These are phyloP conservation scores for Rhododendron williamsianum DNA, from an alignment of 148 eudicot genomes.

Conservation along the genomic window DNA sequence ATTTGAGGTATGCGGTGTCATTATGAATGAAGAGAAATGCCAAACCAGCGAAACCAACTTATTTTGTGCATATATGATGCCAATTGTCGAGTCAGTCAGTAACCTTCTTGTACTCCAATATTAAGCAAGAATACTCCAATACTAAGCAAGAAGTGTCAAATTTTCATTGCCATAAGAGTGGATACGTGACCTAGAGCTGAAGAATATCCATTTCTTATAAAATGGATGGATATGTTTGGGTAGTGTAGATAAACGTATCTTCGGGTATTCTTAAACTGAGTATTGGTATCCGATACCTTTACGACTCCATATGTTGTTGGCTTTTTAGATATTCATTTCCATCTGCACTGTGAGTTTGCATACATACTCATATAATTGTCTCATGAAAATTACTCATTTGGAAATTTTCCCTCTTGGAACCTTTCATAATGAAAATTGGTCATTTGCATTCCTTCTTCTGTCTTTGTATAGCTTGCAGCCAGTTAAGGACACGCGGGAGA, in stretches of 20 bases:
- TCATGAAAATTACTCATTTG: neutral
- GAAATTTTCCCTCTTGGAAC: neutral
- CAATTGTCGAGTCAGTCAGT: neutral
- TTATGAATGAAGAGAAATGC: neutral
- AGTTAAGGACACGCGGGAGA: conserved; percentile 90
- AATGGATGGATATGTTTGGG: neutral
- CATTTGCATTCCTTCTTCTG: neutral
- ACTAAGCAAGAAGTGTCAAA: neutral
- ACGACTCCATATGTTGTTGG: neutral
- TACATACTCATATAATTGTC: neutral
- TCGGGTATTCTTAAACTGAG: neutral
- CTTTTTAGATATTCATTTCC: neutral
- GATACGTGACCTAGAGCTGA: neutral
- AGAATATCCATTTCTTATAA: neutral
- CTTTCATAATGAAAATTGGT: neutral
- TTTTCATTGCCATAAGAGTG: neutral
- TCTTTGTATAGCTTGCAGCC: conserved; percentile 70
- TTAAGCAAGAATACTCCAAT: neutral
- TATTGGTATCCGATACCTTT: neutral
- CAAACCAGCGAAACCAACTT: neutral
- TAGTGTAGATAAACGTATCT: neutral
- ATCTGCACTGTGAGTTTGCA: neutral
- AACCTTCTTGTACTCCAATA: neutral
- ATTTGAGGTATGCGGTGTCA: neutral
- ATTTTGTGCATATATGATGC: neutral